Evolutionary conservation across 2,329 filamentous ascomycete species (phyloP).

Genomic region (Fusarium nodosum): DNA sequence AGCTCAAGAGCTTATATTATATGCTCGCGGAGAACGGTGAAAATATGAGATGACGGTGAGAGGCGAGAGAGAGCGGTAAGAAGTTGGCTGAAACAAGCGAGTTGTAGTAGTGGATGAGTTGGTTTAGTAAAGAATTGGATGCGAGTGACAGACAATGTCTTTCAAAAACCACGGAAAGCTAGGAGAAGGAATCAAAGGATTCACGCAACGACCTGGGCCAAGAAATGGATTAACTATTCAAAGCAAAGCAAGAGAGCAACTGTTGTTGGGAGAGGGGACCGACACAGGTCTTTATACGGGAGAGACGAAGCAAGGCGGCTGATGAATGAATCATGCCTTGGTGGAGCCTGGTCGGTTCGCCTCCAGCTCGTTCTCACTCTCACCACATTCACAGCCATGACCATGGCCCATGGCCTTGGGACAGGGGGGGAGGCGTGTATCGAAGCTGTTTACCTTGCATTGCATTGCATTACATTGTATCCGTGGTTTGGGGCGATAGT

Average conservation of each 20-base stretch:
- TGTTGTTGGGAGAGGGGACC: constrained; percentile 21
- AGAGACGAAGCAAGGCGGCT: constrained; percentile 45
- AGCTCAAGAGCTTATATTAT: constrained; percentile 14
- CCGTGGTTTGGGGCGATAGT: constrained; percentile 25
- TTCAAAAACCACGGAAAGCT: constrained; percentile 27
- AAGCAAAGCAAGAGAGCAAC: constrained; percentile 7
- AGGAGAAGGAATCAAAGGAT: constrained; percentile 33
- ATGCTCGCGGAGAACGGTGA: constrained; percentile 34
- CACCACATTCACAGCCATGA: constrained; percentile 34
- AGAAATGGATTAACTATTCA: constrained; percentile 32
- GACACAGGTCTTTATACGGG: constrained; percentile 45
- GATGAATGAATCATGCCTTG: constrained; percentile 52
- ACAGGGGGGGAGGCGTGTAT: constrained; percentile 30
- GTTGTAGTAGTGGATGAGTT: not conserved
- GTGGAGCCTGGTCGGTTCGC: constrained; percentile 50
- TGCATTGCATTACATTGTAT: constrained; percentile 9
- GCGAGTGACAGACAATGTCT: constrained; percentile 37
- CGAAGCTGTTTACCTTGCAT: constrained; percentile 28
- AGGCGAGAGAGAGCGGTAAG: constrained; percentile 25
- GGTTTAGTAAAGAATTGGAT: constrained; percentile 12
- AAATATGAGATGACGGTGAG: constrained; percentile 20
- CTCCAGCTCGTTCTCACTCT: constrained; percentile 42
- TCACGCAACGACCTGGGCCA: constrained; percentile 37
- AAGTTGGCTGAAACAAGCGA: constrained; percentile 12
- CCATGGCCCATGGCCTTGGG: constrained; percentile 13